A percentile compares a stretch with the other conserved stretches of the same genome.
phyloP scores from a whole-genome alignment of 306 rosid genomes.

The Cicer judaicum region DNA sequence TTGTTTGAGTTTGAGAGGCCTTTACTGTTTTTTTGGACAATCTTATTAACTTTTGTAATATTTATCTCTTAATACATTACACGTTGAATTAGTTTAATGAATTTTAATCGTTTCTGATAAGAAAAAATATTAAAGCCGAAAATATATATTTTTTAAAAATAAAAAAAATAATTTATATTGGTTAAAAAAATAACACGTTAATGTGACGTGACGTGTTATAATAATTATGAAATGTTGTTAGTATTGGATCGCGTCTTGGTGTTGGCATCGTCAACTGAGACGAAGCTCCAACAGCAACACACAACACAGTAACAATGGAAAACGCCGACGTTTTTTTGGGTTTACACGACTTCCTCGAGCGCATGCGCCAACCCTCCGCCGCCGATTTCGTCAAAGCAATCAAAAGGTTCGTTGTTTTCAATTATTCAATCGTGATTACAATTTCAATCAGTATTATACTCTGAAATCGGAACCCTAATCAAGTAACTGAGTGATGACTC shows the following conservation, averaged over 20 bases:
- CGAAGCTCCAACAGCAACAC: constrained; percentile 22
- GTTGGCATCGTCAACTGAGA: constrained; percentile 43
- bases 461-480: constrained; percentile 39
- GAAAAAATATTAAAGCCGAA: no score
- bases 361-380: constrained; percentile 98
- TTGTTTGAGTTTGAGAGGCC: no score
- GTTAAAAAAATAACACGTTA: no score
- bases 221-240: no score
- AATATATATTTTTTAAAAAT: no score
- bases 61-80: no score
- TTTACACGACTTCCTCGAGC: constrained; percentile 89
- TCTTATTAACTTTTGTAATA: no score
- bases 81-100: no score
- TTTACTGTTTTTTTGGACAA: no score
- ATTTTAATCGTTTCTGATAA: no score
- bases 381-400: constrained; percentile 94
- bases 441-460: not conserved
- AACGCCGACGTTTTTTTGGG: constrained; percentile 90
- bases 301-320: constrained; percentile 62
- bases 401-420: constrained; percentile 62
- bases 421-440: not conserved
- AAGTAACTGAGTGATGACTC: not conserved
- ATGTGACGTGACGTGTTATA: no score
- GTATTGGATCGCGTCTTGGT: constrained; percentile 35
- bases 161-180: no score